phyloP scores from a whole-genome alignment of 352 stramenopile species.

The Phytophthora quininea region DNA sequence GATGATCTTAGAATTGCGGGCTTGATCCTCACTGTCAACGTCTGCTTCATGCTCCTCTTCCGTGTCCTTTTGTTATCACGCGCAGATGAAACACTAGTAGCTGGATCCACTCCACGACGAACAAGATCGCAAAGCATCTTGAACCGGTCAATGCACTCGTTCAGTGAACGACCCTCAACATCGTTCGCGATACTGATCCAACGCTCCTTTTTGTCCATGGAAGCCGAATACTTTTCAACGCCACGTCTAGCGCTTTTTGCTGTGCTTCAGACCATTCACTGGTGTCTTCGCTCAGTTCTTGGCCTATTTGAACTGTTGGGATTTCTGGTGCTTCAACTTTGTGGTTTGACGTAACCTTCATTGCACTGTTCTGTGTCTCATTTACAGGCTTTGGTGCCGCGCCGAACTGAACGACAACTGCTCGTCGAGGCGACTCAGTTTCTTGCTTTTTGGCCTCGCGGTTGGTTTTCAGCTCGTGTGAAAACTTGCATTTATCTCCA shows the following conservation, averaged over 20 bases:
- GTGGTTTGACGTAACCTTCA: not conserved
- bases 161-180: constrained; percentile 70
- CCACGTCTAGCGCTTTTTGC: constrained; percentile 67
- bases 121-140: constrained; percentile 67
- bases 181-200: constrained; percentile 73
- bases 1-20: constrained; percentile 57
- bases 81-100: not conserved
- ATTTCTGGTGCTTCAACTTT: not conserved
- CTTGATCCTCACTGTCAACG: constrained; percentile 20
- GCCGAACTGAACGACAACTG: constrained; percentile 29
- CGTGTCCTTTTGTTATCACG: constrained; percentile 13
- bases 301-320: not conserved
- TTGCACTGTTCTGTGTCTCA: not conserved
- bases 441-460: constrained; percentile 6
- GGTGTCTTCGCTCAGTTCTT: constrained; percentile 15
- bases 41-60: constrained; percentile 19
- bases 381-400: not conserved
- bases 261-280: constrained; percentile 66
- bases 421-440: not conserved
- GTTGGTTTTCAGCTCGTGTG: constrained; percentile 38
- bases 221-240: constrained; percentile 76
- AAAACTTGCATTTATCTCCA: constrained; percentile 72
- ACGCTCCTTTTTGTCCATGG: constrained; percentile 72
- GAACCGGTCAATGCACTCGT: constrained; percentile 86
- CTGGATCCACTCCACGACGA: constrained; percentile 34